Evolutionary conservation across 2,329 filamentous ascomycete species (phyloP).

Genomic region (Penicillium fuscoglaucum): DNA sequence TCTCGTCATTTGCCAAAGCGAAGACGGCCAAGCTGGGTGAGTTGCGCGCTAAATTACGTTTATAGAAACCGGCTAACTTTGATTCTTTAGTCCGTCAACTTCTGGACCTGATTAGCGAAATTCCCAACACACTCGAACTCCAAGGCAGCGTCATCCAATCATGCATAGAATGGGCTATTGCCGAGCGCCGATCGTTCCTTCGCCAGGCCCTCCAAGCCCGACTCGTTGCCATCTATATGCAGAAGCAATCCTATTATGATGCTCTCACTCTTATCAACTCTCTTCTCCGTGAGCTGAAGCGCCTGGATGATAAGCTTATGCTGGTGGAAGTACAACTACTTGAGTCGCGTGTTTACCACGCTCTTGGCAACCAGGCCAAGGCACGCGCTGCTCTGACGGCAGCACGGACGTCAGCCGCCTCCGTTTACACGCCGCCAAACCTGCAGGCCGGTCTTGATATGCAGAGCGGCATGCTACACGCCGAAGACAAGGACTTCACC

Average conservation of each 20-base stretch:
- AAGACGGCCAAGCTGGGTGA: conserved; percentile 97
- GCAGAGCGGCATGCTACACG: conserved; percentile 98
- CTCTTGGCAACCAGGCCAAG: conserved; percentile 93
- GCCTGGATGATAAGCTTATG: conserved; percentile 96
- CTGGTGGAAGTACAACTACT: conserved; percentile 96
- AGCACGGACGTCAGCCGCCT: conserved; percentile 90
- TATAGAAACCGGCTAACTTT: conserved; percentile 1
- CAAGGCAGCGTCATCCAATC: conserved; percentile 96
- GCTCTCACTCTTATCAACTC: conserved; percentile 95
- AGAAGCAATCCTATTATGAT: conserved; percentile 96
- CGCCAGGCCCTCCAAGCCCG: conserved; percentile 97
- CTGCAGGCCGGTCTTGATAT: conserved; percentile 96
- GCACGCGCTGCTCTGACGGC: conserved; percentile 91
- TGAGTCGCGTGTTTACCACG: conserved; percentile 96
- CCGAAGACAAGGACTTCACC: conserved; percentile 98
- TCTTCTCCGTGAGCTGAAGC: conserved; percentile 93
- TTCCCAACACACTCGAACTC: conserved; percentile 90
- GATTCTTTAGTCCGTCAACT: conserved; percentile 76
- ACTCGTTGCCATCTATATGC: conserved; percentile 91
- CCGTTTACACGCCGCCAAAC: conserved; percentile 92
- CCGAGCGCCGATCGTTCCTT: conserved; percentile 91
- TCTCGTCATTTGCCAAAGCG: conserved; percentile 96
- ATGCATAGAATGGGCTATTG: conserved; percentile 98
- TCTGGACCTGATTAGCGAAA: conserved; percentile 89
- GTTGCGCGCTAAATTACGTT: conserved; percentile 29